Evolutionary conservation across 371 early-diverging fungal genomes (phyloP), one percentile per base, ranked within the genome.

Genomic region (Mortierella sp.): DNA sequence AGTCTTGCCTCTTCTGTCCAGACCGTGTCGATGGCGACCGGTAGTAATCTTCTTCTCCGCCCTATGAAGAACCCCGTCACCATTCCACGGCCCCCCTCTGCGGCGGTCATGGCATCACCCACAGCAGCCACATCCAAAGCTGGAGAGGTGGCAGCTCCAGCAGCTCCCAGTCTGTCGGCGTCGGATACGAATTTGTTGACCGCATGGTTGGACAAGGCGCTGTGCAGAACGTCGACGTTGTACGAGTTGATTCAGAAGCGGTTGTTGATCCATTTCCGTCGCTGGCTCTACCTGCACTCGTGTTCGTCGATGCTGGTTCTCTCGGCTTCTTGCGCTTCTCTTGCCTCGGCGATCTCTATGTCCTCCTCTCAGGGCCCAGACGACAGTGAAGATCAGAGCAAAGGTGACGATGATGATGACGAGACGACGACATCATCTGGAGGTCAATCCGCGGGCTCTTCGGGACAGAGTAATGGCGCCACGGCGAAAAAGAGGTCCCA

Each of bases 281-380:
- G 86, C n/a, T 85, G 86, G 86, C 77, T 85, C 7, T 85, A 85
- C 35, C 12, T 85, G 54, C 86, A 85, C 18, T 85, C 86, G n/a
- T 71, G 71, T 21, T 76, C 79, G 3, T 85, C 86, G 24, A 81
- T 85, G 82, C 41, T 85, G 72, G 75, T 81, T 27, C 76, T 85
- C 5, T 85, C 86, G 2, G 82, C 86, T 2, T 82, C 86, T 10
- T 85, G 86, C 32, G 79, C 81, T 0, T 79, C 86, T 10, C 65
- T 85, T 29, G 82, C 82, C 11, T 85, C 86, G 14, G 79, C 82
- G 14, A 71, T 85, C 51, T 81, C 86, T 10, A 76, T 81, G 76
- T 81, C 81, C 0, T 80, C 81, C 8, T 65, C 56, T 7, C 48
- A 21, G 18, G 24, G 49, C 46, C 58, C 32, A 0, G 63, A 21